Conservation (phyloP, 345 rosid species). For the Sonneratia alba region DNA sequence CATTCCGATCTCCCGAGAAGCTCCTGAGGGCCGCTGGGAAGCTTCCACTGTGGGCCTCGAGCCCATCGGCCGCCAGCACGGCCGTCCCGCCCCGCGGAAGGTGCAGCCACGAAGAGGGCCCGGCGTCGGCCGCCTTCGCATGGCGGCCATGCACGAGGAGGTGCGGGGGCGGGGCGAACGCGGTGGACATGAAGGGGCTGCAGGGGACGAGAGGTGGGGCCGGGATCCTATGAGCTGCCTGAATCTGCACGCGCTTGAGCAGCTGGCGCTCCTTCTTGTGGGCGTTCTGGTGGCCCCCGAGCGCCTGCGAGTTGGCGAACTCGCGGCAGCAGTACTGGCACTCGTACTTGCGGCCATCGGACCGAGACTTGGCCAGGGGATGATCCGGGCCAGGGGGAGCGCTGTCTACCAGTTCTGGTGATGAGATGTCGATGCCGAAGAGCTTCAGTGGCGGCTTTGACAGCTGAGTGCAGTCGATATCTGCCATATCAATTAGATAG, state of each 20-base stretch:
- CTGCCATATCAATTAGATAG: slow-evolving; percentile 14
- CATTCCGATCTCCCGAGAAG: neutral
- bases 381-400: slow-evolving; percentile 2
- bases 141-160: slow-evolving; percentile 26
- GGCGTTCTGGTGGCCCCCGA: slow-evolving; percentile 98
- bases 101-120: slow-evolving; percentile 29
- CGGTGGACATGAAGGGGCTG: slow-evolving; percentile 43
- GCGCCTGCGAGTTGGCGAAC: slow-evolving; percentile 88
- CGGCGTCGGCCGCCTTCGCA: neutral
- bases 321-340: slow-evolving; percentile 90
- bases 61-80: slow-evolving; percentile 10
- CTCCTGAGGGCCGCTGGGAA: slow-evolving; percentile 15
- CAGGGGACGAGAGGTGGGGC: slow-evolving; percentile 5
- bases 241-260: slow-evolving; percentile 67
- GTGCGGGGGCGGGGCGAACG: slow-evolving; percentile 34
- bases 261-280: slow-evolving; percentile 93
- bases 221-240: slow-evolving; percentile 27
- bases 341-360: slow-evolving; percentile 52
- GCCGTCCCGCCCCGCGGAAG: slow-evolving; percentile 16
- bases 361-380: slow-evolving; percentile 1
- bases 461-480: slow-evolving; percentile 19
- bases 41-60: slow-evolving; percentile 16
- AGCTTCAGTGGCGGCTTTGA: slow-evolving; percentile 39
- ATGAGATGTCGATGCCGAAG: slow-evolving; percentile 50
- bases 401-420: slow-evolving; percentile 9